A percentile compares a stretch with the other conserved stretches of the same genome.
These are phyloP conservation scores for Candida odintsovae DNA, from an alignment of 805 yeast species.

Conservation along the genomic window DNA sequence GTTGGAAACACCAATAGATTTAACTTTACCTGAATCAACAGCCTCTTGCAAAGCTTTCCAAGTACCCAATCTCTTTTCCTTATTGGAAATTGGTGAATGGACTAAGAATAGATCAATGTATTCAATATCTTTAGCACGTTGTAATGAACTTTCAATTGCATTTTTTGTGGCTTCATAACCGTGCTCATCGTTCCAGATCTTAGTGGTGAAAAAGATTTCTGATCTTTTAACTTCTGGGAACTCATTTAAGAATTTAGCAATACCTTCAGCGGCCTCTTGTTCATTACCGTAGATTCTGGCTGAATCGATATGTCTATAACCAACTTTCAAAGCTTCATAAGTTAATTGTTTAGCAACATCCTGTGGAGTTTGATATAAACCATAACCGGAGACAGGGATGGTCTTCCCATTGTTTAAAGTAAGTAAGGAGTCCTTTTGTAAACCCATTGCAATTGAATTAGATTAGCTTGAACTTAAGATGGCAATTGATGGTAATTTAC, in stretches of 20 bases:
- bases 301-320: conserved; percentile 23
- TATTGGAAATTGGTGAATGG: conserved; percentile 55
- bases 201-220: conserved; percentile 22
- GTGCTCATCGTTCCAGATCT: conserved; percentile 11
- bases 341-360: conserved; percentile 14
- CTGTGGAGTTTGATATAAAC: conserved; percentile 20
- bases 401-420: conserved; percentile 16
- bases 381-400: conserved; percentile 22
- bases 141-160: conserved; percentile 48
- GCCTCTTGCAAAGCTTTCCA: conserved; percentile 76
- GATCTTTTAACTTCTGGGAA: conserved; percentile 16
- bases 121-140: conserved; percentile 42
- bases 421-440: conserved; percentile 12
- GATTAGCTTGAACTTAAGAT: too few species aligned
- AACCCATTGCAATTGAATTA: neutral
- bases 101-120: conserved; percentile 70
- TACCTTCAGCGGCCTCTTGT: conserved; percentile 16
- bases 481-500: too few species aligned
- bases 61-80: conserved; percentile 46
- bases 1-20: conserved; percentile 74
- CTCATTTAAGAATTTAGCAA: conserved; percentile 18
- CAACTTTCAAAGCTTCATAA: conserved; percentile 18
- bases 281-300: conserved; percentile 19
- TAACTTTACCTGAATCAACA: conserved; percentile 50
- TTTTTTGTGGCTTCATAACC: conserved; percentile 8